Evolutionary conservation across 116 monocot genomes (phyloP), one percentile per base, ranked within the genome.

Genomic region (Thalassia testudinum): DNA sequence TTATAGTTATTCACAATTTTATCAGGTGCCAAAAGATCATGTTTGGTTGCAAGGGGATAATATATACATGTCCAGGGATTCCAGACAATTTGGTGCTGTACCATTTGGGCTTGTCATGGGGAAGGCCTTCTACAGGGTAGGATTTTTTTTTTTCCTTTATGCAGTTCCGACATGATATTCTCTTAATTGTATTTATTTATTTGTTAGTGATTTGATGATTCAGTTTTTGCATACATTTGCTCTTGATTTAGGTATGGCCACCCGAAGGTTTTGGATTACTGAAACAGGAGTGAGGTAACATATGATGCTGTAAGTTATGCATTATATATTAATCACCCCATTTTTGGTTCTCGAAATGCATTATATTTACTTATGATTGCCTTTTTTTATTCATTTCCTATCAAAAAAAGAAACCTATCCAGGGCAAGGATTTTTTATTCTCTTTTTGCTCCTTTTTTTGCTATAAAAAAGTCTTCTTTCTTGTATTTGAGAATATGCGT

Each of bases 21-120:
- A 37, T 44, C 60, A 93, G 93, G 87, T 93, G 37, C 83, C 93
- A 24, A 71, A 76, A 55, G 93, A 78, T 12, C 83, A 93, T 75
- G 64, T 80, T 63, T 93, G 87, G 87, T 78, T 93, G 53, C 75
- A 83, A 62, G 93, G 93, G 15, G 93, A 93, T 62, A 84, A 93
- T 50, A 62, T 78, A 17, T 75, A 80, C 63, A 57, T 62, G 26
- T 87, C 93, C 0, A 83, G 75, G 51, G 93, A 93, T 72, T 93
- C 93, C 13, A 69, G 87, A 62, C 65, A 75, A 1, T 93, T 80
- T 45, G 93, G 93, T 13, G 56, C 93, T 0, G 71, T 83, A 6
- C 81, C 93, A 24, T 69, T 58, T 59, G 83, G 75, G n/a, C 75
- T 93, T 29, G 66, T 93, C 49, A 25, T 78, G 34, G 83, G 87